Conservation (phyloP, 768 basidiomycete genomes). For the Sporobolomyces pararoseus region DNA sequence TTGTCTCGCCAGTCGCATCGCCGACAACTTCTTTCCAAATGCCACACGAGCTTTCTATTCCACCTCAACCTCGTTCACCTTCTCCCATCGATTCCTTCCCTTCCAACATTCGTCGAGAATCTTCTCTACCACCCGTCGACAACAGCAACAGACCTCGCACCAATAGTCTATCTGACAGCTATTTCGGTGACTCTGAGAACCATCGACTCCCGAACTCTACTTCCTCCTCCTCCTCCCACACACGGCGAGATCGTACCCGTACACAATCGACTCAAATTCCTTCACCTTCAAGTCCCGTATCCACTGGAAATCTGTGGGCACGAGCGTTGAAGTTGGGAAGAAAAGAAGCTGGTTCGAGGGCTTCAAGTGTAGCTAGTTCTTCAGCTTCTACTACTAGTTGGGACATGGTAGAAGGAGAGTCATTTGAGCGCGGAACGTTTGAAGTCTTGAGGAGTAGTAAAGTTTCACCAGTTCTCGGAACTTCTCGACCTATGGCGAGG, state of each 20-base stretch:
- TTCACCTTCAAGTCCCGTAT: slow-evolving; percentile 12
- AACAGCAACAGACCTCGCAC: background rate
- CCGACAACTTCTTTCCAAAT: slow-evolving; percentile 11
- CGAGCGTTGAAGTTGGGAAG: slow-evolving; percentile 16
- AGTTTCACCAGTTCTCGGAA: background rate
- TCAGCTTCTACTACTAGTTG: slow-evolving; percentile 13
- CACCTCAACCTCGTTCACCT: slow-evolving; percentile 12
- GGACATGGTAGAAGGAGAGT: background rate
- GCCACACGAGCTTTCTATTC: background rate
- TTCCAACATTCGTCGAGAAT: background rate
- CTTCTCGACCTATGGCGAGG: background rate
- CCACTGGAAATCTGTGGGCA: slow-evolving; percentile 17
- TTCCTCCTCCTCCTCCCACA: background rate
- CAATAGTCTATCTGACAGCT: slow-evolving; percentile 9
- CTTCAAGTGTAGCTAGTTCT: slow-evolving; percentile 14
- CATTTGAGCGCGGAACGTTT: background rate
- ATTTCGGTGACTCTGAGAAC: slow-evolving; percentile 29
- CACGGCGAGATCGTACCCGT: background rate
- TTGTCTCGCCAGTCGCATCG: slow-evolving; percentile 1
- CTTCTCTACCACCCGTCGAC: slow-evolving; percentile 19
- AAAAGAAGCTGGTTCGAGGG: background rate
- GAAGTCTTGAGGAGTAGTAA: slow-evolving; percentile 14
- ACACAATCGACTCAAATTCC: background rate
- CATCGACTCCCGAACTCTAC: background rate
- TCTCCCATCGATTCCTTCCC: slow-evolving; percentile 23